Percentiles rank a stretch among this genome's conserved stretches.
Evolutionary conservation across 148 eudicot species (phyloP).

Genomic region (Rhododendron simsii): DNA sequence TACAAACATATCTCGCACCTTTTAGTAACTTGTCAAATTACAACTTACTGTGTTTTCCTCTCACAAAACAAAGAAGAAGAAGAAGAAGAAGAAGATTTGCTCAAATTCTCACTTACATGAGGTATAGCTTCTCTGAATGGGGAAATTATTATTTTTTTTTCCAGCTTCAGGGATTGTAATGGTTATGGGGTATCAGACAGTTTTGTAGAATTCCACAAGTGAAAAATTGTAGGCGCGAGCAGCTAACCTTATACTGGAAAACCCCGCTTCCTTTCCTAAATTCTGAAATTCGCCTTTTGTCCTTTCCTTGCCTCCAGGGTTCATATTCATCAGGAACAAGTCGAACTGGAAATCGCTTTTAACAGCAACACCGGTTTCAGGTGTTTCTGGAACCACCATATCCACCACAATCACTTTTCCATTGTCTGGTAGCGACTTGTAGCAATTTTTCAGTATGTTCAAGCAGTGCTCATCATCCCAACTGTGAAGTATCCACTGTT

Average conservation of each 20-base stretch:
- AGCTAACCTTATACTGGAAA: neutral
- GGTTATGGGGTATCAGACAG: neutral
- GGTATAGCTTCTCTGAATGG: neutral
- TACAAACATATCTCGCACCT: neutral
- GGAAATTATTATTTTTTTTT: neutral
- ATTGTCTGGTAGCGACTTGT: conserved; percentile 22
- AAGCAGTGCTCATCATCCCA: conserved; percentile 48
- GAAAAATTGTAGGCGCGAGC: conserved; percentile 9
- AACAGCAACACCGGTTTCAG: conserved; percentile 18
- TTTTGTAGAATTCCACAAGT: conserved; percentile 15
- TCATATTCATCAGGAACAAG: conserved; percentile 12
- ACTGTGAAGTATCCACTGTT: conserved; percentile 40
- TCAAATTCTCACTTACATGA: neutral
- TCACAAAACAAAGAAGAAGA: neutral
- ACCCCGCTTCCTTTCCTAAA: conserved; percentile 12
- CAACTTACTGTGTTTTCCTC: neutral
- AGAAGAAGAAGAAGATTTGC: neutral
- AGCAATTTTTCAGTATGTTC: conserved; percentile 35
- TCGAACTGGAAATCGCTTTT: neutral
- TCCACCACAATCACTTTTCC: conserved; percentile 43
- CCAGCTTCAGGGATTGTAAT: neutral
- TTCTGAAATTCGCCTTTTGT: neutral
- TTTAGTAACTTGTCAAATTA: neutral
- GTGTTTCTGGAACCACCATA: conserved; percentile 16
- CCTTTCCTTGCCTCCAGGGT: conserved; percentile 10